A percentile compares a stretch with the other conserved stretches of the same genome.
These are phyloP conservation scores for Colletotrichum destructivum DNA, from an alignment of 2,329 filamentous ascomycete species.

Conservation along the genomic window DNA sequence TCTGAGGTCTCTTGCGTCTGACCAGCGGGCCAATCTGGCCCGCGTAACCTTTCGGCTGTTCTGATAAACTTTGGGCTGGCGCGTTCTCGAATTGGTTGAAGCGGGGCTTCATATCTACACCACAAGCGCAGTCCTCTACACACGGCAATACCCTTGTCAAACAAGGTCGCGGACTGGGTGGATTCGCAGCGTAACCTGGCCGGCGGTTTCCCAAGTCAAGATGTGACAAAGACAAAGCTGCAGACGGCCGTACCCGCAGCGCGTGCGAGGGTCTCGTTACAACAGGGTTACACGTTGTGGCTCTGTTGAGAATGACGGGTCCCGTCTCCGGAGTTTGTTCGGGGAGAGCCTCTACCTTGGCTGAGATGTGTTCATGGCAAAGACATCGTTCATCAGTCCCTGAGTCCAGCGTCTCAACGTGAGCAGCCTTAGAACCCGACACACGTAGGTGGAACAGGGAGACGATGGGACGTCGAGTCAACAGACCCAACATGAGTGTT, in stretches of 20 bases:
- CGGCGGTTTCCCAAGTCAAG: background rate
- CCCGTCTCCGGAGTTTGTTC: background rate
- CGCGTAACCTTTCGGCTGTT: background rate
- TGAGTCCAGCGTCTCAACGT: background rate
- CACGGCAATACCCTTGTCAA: background rate
- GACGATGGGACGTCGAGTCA: conserved; percentile 4
- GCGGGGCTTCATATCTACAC: background rate
- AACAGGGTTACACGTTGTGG: conserved; percentile 9
- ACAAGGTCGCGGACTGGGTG: background rate
- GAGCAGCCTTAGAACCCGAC: conserved; percentile 1
- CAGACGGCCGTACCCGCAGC: conserved; percentile 28
- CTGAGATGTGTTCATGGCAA: background rate
- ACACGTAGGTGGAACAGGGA: conserved; percentile 7
- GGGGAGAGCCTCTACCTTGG: background rate
- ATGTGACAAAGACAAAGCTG: background rate
- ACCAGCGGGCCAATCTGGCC: background rate
- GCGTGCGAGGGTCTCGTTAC: conserved; percentile 2
- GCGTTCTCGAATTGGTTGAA: background rate
- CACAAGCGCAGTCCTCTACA: background rate
- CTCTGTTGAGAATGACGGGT: background rate
- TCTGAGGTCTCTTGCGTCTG: background rate
- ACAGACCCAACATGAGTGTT: conserved; percentile 3
- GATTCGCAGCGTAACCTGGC: background rate
- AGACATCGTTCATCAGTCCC: background rate
- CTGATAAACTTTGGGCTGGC: conserved; percentile 7